These are phyloP conservation scores for Davidsoniella eucalypti DNA, from an alignment of 2,329 filamentous ascomycete species.

Conservation along the genomic window DNA sequence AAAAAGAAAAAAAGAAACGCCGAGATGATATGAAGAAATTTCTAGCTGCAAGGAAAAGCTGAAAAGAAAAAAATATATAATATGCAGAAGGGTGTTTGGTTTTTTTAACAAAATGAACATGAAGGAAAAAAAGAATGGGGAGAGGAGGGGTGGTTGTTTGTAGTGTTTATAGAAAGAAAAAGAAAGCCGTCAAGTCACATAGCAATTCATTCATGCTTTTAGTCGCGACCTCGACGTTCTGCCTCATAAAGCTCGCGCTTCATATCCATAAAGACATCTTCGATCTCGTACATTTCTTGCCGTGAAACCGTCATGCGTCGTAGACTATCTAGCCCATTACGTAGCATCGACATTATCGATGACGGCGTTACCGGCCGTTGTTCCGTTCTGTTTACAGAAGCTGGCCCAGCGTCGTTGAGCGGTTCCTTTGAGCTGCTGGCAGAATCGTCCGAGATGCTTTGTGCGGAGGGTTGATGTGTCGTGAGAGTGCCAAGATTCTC, in stretches of 20 bases:
- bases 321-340: conserved; percentile 36
- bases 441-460: not conserved
- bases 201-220: not conserved
- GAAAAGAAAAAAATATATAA: no score
- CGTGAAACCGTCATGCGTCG: conserved; percentile 42
- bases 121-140: not conserved
- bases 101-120: not conserved
- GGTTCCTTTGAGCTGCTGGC: not conserved
- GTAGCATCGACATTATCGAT: conserved; percentile 21
- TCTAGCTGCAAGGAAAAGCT: no score
- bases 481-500: not conserved
- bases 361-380: not conserved
- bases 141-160: no score
- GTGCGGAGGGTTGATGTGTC: not conserved
- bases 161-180: no score
- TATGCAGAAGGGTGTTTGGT: no score
- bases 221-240: conserved; percentile 36
- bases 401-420: not conserved
- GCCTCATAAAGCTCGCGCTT: conserved; percentile 58
- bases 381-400: not conserved
- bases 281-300: conserved; percentile 51
- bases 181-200: no score
- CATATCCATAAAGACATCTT: conserved; percentile 66
- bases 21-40: no score
- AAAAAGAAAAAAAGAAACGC: no score